A percentile compares a stretch with the other conserved stretches of the same genome.
phyloP scores from a whole-genome alignment of 2,329 filamentous ascomycete species.

The Aureobasidium sp. region DNA sequence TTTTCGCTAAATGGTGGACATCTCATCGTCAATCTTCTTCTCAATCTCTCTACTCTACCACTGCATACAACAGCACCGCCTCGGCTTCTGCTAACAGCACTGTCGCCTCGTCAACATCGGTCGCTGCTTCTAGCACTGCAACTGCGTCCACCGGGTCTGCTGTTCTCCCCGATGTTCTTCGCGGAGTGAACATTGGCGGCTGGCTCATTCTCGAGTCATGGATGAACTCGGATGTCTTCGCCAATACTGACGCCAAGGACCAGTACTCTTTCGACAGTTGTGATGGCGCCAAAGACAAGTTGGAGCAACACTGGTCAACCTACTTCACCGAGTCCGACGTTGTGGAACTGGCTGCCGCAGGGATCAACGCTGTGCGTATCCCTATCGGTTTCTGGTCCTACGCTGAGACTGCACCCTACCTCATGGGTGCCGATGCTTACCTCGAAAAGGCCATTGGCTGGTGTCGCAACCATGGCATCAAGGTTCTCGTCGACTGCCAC shows the following conservation, averaged over 20 bases:
- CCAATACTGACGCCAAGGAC: conserved; percentile 27
- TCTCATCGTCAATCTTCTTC: conserved; percentile 9
- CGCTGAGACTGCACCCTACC: conserved; percentile 39
- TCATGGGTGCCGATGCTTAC: conserved; percentile 41
- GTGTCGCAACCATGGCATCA: conserved; percentile 31
- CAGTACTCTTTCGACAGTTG: conserved; percentile 35
- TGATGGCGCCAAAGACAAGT: conserved; percentile 29
- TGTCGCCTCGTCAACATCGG: neutral
- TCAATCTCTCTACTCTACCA: conserved; percentile 9
- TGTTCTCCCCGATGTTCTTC: conserved; percentile 18
- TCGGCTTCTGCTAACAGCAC: neutral
- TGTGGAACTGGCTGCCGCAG: conserved; percentile 32
- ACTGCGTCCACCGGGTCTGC: neutral
- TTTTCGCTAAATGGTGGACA: conserved; percentile 7
- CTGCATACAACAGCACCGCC: conserved; percentile 2
- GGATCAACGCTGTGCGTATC: conserved; percentile 42
- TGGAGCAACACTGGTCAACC: conserved; percentile 32
- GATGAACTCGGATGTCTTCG: conserved; percentile 32
- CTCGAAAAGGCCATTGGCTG: conserved; percentile 31
- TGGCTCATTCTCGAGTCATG: conserved; percentile 33
- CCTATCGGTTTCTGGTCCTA: conserved; percentile 50
- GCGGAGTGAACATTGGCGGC: conserved; percentile 33
- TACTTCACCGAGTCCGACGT: conserved; percentile 39
- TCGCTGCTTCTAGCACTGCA: neutral
- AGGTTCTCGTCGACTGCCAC: conserved; percentile 52